phyloP scores from a whole-genome alignment of 257 asterid genomes.

The Coffea eugenioides region DNA sequence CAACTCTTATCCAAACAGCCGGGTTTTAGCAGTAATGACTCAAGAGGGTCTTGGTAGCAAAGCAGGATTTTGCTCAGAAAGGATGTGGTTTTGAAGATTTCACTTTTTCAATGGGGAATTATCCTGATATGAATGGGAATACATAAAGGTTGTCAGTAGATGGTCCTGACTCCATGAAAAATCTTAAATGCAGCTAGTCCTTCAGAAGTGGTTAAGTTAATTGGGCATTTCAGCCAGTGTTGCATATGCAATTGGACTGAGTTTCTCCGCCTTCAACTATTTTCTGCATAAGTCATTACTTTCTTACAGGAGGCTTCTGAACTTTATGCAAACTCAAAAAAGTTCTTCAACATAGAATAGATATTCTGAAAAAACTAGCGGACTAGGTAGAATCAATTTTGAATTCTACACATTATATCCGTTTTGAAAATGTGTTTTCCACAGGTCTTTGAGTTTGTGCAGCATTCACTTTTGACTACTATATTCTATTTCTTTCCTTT shows the following conservation, averaged over 20 bases:
- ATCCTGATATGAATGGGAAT: too few species aligned
- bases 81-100: constrained; percentile 29
- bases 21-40: constrained; percentile 53
- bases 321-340: background rate
- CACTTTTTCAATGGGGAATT: constrained; percentile 12
- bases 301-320: background rate
- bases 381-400: background rate
- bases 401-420: background rate
- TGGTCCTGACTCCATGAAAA: too few species aligned
- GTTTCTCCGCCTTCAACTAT: background rate
- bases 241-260: background rate
- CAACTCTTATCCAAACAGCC: constrained; percentile 43
- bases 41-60: constrained; percentile 32
- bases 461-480: background rate
- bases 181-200: too few species aligned
- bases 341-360: background rate
- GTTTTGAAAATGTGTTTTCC: background rate
- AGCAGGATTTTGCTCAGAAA: constrained; percentile 31
- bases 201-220: background rate
- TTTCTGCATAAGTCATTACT: background rate
- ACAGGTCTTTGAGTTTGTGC: background rate
- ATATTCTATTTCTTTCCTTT: background rate
- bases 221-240: background rate
- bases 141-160: too few species aligned
- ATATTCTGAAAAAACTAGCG: background rate